These are phyloP conservation scores for Clonostachys chloroleuca DNA, from an alignment of 2,329 filamentous ascomycete genomes.

Conservation along the genomic window DNA sequence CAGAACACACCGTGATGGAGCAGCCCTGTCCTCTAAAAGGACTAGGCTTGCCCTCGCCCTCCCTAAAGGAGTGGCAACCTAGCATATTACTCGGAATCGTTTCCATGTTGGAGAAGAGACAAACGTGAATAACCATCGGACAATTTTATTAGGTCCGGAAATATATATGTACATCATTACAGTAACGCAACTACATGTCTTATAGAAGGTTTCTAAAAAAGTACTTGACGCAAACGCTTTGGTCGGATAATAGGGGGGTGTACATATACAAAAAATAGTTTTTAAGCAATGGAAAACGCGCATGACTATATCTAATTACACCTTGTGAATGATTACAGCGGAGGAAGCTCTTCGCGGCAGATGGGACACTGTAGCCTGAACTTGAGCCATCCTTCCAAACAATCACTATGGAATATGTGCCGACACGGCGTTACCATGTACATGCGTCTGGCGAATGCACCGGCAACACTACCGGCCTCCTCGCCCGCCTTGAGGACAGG, in stretches of 20 bases:
- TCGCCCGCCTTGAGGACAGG: constrained; percentile 65
- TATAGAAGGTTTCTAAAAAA: too few relatives aligned
- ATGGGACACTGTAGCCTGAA: constrained; percentile 92
- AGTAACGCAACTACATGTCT: too few relatives aligned
- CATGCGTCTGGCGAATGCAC: constrained; percentile 71
- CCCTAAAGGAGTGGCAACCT: not conserved
- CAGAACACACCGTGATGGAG: not conserved
- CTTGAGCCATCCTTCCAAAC: constrained; percentile 94
- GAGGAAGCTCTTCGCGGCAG: constrained; percentile 49
- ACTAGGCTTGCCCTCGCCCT: not conserved
- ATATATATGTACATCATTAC: not conserved
- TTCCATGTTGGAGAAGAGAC: not conserved
- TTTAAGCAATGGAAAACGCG: not conserved
- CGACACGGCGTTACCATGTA: constrained; percentile 98
- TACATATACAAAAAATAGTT: too few relatives aligned
- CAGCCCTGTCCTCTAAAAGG: not conserved
- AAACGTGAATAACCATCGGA: not conserved
- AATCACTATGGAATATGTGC: constrained; percentile 90
- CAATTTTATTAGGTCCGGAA: not conserved
- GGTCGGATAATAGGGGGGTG: too few relatives aligned
- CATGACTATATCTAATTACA: not conserved
- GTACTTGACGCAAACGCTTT: too few relatives aligned
- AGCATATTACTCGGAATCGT: not conserved
- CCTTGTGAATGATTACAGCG: not conserved
- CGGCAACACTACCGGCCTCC: constrained; percentile 51